Percentiles rank a stretch among this genome's conserved stretches.
Evolutionary conservation across 1,284 basidiomycete species (phyloP).

Genomic region (Puccinia triticina): DNA sequence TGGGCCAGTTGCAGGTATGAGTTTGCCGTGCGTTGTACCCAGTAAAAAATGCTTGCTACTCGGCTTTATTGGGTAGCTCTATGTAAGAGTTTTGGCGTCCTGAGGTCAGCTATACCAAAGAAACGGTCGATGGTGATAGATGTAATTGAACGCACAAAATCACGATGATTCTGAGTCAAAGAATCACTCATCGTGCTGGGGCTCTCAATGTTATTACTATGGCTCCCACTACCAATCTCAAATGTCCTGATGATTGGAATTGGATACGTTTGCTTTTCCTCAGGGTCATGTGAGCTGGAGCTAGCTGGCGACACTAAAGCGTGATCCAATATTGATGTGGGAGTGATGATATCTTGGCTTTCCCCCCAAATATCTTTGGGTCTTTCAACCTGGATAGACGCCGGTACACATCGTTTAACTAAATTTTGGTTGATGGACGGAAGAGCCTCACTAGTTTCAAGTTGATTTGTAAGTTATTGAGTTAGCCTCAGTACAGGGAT

Average conservation of each 20-base stretch:
- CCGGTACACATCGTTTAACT: neutral
- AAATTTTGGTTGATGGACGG: neutral
- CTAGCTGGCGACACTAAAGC: neutral
- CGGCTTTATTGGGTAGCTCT: neutral
- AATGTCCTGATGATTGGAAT: neutral
- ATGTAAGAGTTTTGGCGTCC: conserved; percentile 4
- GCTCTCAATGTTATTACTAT: neutral
- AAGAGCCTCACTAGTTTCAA: neutral
- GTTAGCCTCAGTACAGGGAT: neutral
- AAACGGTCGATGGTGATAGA: too few relatives aligned
- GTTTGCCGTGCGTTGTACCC: neutral
- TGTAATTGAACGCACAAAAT: neutral
- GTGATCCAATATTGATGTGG: conserved; percentile 4
- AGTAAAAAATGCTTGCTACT: neutral
- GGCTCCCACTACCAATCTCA: neutral
- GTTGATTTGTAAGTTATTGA: neutral
- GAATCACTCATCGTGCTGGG: neutral
- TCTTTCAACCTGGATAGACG: neutral
- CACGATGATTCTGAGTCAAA: neutral
- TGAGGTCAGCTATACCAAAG: neutral
- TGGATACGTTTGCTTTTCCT: neutral
- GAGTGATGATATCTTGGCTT: neutral
- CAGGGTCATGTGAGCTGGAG: neutral
- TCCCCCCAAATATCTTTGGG: neutral
- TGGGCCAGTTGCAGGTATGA: neutral